Conservation (phyloP, 352 stramenopile species). For the Globisporangium emineosum region DNA sequence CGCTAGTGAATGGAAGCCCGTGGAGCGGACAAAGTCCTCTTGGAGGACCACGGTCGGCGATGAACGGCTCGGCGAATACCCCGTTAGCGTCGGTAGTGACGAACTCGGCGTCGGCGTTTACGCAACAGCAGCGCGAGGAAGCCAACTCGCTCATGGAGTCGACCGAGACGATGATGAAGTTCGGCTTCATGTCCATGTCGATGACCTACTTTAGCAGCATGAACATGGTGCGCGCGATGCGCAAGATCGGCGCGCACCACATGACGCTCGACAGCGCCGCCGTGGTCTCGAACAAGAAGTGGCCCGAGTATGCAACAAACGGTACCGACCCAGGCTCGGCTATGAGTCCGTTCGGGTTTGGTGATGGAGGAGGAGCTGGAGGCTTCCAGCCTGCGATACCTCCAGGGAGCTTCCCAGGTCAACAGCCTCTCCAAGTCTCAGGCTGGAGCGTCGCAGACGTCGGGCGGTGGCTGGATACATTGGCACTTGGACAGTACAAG, state of each 20-base stretch:
- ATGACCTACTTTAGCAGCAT: constrained; percentile 97
- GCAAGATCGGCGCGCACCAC: constrained; percentile 90
- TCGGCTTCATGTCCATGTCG: constrained; percentile 97
- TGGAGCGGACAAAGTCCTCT: constrained; percentile 10
- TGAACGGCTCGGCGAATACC: neutral
- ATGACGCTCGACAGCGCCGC: constrained; percentile 85
- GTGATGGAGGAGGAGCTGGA: neutral
- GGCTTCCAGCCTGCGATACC: constrained; percentile 49
- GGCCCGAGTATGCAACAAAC: constrained; percentile 43
- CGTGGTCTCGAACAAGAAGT: constrained; percentile 55
- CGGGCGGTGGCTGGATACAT: constrained; percentile 87
- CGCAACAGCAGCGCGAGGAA: constrained; percentile 87
- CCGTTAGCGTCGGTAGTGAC: constrained; percentile 12
- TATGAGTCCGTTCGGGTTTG: constrained; percentile 5
- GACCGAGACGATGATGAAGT: constrained; percentile 98
- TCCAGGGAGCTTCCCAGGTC: constrained; percentile 49
- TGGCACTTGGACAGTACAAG: constrained; percentile 89
- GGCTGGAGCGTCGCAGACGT: constrained; percentile 89
- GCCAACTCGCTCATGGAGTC: constrained; percentile 92
- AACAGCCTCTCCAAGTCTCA: constrained; percentile 62
- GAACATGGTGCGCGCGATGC: constrained; percentile 97
- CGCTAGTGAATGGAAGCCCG: constrained; percentile 7
- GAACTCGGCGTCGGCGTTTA: constrained; percentile 37
- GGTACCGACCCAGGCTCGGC: neutral
- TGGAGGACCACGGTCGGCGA: neutral